Evolutionary conservation across 163 green algal species (phyloP).

Genomic region (Scenedesmus sp.): DNA sequence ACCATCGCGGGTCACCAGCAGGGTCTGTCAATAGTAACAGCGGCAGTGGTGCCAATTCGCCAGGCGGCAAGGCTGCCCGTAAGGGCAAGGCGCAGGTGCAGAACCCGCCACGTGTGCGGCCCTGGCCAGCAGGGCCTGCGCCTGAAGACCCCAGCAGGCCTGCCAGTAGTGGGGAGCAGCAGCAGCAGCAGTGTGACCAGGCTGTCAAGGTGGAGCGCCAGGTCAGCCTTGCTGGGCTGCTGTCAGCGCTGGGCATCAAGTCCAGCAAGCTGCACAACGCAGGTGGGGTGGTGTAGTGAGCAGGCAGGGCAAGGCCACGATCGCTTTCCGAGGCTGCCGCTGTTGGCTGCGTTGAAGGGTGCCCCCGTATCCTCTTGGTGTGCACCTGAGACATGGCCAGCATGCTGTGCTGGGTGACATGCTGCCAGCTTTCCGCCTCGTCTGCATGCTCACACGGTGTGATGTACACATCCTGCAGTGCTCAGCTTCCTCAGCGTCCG

Average conservation of each 20-base stretch:
- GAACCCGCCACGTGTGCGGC: slow-evolving; percentile 9
- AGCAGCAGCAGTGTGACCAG: slow-evolving; percentile 30
- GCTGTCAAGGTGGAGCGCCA: slow-evolving; percentile 20
- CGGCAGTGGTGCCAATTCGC: neutral
- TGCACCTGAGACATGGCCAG: no score
- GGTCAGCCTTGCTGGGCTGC: slow-evolving; percentile 28
- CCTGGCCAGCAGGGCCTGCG: slow-evolving; percentile 32
- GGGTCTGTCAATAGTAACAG: neutral
- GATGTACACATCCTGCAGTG: no score
- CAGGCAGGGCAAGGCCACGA: no score
- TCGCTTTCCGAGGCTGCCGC: no score
- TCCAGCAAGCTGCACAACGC: slow-evolving; percentile 46
- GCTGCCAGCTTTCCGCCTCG: no score
- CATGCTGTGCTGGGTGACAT: no score
- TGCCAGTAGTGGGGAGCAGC: neutral
- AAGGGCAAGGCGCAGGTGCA: slow-evolving; percentile 25
- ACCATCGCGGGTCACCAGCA: neutral
- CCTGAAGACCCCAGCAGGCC: slow-evolving; percentile 9
- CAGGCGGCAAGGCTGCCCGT: neutral
- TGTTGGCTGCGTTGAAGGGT: no score
- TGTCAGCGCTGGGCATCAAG: slow-evolving; percentile 39
- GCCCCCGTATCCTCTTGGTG: no score
- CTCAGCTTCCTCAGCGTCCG: no score
- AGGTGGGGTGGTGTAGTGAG: slow-evolving; percentile 25
- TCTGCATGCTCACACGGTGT: no score